Evolutionary conservation across 2,329 filamentous ascomycete species (phyloP).

Genomic region (Talaromyces sp.): DNA sequence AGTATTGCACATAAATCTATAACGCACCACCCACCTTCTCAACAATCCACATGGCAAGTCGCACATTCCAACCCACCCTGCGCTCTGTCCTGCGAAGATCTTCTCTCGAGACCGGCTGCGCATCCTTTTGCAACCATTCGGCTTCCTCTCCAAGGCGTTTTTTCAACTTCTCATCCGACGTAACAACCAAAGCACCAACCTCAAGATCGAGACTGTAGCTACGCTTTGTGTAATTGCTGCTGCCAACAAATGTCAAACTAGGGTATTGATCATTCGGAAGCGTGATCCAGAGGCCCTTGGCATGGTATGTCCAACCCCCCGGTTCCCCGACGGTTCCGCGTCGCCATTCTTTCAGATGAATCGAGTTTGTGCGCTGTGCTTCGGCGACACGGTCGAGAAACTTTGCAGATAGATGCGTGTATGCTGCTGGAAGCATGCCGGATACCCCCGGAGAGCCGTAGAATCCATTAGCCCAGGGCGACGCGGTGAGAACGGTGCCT

Average conservation of each 20-base stretch:
- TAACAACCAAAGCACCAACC: slow-evolving; percentile 80
- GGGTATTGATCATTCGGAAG: slow-evolving; percentile 55
- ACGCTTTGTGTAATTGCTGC: slow-evolving; percentile 91
- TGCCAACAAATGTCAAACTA: slow-evolving; percentile 77
- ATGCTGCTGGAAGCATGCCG: slow-evolving; percentile 83
- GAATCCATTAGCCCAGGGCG: slow-evolving; percentile 91
- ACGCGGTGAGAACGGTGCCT: slow-evolving; percentile 85
- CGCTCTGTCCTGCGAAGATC: slow-evolving; percentile 79
- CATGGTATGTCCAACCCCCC: slow-evolving; percentile 94
- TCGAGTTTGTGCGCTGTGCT: slow-evolving; percentile 50
- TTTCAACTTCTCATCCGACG: slow-evolving; percentile 66
- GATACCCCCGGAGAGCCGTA: slow-evolving; percentile 83
- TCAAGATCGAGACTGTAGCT: slow-evolving; percentile 92
- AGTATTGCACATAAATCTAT: slow-evolving; percentile 35
- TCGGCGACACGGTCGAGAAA: slow-evolving; percentile 63
- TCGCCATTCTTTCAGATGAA: slow-evolving; percentile 82
- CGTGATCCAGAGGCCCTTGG: slow-evolving; percentile 90
- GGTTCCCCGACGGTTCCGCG: slow-evolving; percentile 72
- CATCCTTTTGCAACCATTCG: slow-evolving; percentile 69
- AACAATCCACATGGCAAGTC: slow-evolving; percentile 92
- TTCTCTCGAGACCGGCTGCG: slow-evolving; percentile 61
- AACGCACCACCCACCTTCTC: slow-evolving; percentile 79
- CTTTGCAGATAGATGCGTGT: slow-evolving; percentile 76
- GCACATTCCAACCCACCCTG: slow-evolving; percentile 76
- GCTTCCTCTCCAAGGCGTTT: slow-evolving; percentile 71